Evolutionary conservation across 1,284 basidiomycete species (phyloP).

Genomic region (Puccinia horiana): DNA sequence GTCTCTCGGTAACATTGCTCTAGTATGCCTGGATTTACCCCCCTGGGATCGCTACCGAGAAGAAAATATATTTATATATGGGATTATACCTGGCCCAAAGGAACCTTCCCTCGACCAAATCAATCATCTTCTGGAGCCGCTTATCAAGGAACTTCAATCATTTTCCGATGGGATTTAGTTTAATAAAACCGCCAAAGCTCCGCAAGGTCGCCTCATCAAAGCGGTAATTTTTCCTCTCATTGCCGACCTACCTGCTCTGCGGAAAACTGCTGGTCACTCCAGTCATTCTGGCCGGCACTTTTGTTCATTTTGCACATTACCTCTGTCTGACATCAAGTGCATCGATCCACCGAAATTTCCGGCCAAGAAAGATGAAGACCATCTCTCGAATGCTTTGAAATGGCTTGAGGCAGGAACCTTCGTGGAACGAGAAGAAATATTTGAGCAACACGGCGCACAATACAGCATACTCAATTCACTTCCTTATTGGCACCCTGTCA

Average conservation of each 20-base stretch:
- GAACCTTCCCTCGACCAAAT: constrained; percentile 27
- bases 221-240: constrained; percentile 27
- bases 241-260: constrained; percentile 31
- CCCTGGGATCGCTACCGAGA: constrained; percentile 18
- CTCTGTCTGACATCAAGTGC: neutral
- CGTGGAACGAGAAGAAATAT: neutral
- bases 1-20: constrained; percentile 9
- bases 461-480: constrained; percentile 31
- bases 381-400: constrained; percentile 3
- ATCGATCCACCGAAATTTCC: neutral
- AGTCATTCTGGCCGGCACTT: constrained; percentile 4
- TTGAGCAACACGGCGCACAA: constrained; percentile 25
- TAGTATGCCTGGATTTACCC: constrained; percentile 38
- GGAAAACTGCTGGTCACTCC: constrained; percentile 21
- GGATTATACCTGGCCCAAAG: constrained; percentile 11
- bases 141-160: constrained; percentile 4
- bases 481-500: constrained; percentile 25
- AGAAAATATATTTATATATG: constrained; percentile 37
- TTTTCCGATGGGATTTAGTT: constrained; percentile 27
- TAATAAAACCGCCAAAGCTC: neutral
- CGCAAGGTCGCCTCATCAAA: neutral
- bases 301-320: constrained; percentile 31
- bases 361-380: neutral
- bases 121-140: constrained; percentile 22
- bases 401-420: constrained; percentile 2